Conservation (phyloP, 495 filamentous ascomycete species). For the Penicillium waksmanii region DNA sequence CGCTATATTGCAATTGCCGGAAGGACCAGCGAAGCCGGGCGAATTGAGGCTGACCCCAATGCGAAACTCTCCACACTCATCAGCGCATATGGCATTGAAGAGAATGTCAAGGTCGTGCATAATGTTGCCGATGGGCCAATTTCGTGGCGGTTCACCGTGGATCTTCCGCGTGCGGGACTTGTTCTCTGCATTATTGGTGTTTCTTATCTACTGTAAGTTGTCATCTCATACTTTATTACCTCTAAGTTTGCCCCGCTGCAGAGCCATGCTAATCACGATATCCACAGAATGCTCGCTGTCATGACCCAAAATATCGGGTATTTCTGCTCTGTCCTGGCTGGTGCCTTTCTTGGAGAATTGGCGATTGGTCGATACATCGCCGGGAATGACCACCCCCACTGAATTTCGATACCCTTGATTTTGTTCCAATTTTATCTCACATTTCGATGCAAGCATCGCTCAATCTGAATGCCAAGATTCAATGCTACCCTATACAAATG, state of each 20-base stretch:
- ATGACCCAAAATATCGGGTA: constrained; percentile 99
- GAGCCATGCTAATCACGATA: no score
- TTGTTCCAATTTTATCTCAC: not conserved
- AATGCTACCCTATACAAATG: not conserved
- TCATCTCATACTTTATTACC: no score
- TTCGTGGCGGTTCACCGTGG: constrained; percentile 80
- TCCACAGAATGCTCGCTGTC: constrained; percentile 87
- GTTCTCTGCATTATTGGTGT: constrained; percentile 73
- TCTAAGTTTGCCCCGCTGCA: no score
- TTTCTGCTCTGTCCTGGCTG: constrained; percentile 82
- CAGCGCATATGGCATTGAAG: constrained; percentile 71
- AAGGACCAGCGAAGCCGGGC: constrained; percentile 57
- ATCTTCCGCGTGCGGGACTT: constrained; percentile 71
- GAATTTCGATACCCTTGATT: constrained; percentile 5
- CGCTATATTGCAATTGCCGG: constrained; percentile 77
- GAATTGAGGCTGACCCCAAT: constrained; percentile 57
- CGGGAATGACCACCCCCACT: constrained; percentile 35
- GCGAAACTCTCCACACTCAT: constrained; percentile 60
- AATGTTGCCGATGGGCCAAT: constrained; percentile 43
- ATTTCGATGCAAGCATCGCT: constrained; percentile 1
- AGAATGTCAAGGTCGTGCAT: constrained; percentile 71
- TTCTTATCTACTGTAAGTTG: constrained; percentile 83
- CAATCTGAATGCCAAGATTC: not conserved
- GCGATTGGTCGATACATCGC: constrained; percentile 69
- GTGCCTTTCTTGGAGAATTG: constrained; percentile 83